A percentile compares a stretch with the other conserved stretches of the same genome.
phyloP scores from a whole-genome alignment of 345 rosid genomes.

The Anacardium occidentale region DNA sequence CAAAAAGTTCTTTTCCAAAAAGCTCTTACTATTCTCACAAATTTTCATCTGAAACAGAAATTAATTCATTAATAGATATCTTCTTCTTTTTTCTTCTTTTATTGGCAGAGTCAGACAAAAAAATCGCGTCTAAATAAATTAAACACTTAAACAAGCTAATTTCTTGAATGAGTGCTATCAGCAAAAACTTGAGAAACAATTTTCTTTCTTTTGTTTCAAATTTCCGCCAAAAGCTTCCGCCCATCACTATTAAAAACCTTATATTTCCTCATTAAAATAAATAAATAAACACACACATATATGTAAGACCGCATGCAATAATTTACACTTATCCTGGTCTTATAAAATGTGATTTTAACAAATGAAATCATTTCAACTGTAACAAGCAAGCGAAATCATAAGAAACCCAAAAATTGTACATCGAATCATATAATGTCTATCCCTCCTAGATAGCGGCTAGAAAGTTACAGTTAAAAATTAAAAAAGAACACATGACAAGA shows the following conservation, averaged over 20 bases:
- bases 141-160: neutral
- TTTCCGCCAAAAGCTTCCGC: neutral
- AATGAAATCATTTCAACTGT: neutral
- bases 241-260: too few species aligned
- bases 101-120: neutral
- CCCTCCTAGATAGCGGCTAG: neutral
- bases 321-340: too few species aligned
- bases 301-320: neutral
- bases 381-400: neutral
- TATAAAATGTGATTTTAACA: neutral
- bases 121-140: neutral
- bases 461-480: neutral
- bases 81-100: neutral
- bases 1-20: slow-evolving; percentile 17
- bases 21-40: neutral
- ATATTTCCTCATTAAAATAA: neutral
- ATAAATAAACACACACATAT: neutral
- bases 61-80: neutral
- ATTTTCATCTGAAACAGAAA: neutral
- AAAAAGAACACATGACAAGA: too few species aligned
- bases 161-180: neutral
- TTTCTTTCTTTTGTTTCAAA: neutral
- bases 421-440: neutral
- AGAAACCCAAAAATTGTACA: slow-evolving; percentile 4
- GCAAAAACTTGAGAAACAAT: neutral